phyloP scores from a whole-genome alignment of 495 filamentous ascomycete species.

The Tetracladium marchalianum region DNA sequence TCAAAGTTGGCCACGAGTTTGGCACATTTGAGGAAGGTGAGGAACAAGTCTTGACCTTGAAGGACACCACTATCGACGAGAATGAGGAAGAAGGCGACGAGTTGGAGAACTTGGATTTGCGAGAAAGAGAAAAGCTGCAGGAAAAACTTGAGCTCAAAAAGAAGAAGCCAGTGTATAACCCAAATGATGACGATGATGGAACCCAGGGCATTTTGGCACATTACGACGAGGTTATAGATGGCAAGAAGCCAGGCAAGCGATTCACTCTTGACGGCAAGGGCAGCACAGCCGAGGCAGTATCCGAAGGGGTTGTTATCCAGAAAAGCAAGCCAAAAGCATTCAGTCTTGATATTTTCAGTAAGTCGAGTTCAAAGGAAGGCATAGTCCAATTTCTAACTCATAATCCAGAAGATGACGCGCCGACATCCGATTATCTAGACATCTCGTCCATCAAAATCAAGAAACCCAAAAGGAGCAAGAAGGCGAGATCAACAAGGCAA shows the following conservation, averaged over 20 bases:
- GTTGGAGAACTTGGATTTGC: conserved; percentile 71
- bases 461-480: conserved; percentile 84
- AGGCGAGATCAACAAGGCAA: conserved; percentile 64
- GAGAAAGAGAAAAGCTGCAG: conserved; percentile 64
- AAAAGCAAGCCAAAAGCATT: conserved; percentile 59
- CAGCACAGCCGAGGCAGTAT: conserved; percentile 48
- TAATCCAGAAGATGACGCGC: conserved; percentile 41
- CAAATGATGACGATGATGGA: conserved; percentile 55
- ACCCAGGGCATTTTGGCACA: conserved; percentile 62
- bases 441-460: conserved; percentile 75
- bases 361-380: conserved; percentile 7
- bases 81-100: conserved; percentile 89
- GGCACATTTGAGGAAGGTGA: conserved; percentile 66
- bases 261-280: conserved; percentile 79
- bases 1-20: conserved; percentile 83
- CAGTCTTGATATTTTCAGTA: conserved; percentile 55
- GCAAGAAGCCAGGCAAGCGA: conserved; percentile 70
- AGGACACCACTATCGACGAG: conserved; percentile 77
- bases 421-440: conserved; percentile 80
- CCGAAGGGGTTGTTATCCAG: conserved; percentile 34
- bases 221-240: conserved; percentile 91
- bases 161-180: conserved; percentile 84
- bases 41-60: conserved; percentile 82
- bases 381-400: conserved; percentile 18
- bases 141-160: conserved; percentile 82